Evolutionary conservation across 176 grass and related monocot species (phyloP).

Genomic region (Zoysia pacifica): DNA sequence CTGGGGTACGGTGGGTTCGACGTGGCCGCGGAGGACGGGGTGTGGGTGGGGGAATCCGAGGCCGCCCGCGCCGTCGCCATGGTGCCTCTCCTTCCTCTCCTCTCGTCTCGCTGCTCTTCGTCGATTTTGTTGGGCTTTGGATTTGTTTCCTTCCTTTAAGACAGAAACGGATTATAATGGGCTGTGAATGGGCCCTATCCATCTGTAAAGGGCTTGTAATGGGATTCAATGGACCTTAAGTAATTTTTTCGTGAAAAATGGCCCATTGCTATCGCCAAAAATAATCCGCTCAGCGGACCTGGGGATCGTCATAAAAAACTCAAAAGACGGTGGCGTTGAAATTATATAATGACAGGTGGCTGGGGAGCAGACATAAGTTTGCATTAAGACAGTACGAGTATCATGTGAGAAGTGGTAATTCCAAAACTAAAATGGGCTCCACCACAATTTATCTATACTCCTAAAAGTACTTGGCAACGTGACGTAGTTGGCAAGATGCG

Average conservation of each 20-base stretch:
- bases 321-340: not conserved
- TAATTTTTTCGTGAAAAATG: not conserved
- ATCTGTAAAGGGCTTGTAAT: not conserved
- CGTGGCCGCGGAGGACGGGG: conserved; percentile 35
- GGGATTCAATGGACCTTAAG: not conserved
- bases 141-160: not conserved
- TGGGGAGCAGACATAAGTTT: no score
- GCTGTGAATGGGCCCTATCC: no score
- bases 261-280: not conserved
- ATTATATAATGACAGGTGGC: no score
- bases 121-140: conserved; percentile 3
- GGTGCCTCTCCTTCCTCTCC: not conserved
- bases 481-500: conserved; percentile 10
- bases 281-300: no score
- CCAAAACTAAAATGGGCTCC: not conserved
- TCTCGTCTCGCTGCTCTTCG: not conserved
- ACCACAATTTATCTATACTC: not conserved
- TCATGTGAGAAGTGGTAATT: not conserved
- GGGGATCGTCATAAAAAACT: no score
- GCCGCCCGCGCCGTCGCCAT: conserved; percentile 56
- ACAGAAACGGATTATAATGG: no score
- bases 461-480: not conserved
- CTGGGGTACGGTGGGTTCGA: conserved; percentile 57
- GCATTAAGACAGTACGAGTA: not conserved
- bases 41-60: conserved; percentile 38